Base-by-base conservation (phyloP, 208 protist species). In the Acanthamoeba quina region DNA sequence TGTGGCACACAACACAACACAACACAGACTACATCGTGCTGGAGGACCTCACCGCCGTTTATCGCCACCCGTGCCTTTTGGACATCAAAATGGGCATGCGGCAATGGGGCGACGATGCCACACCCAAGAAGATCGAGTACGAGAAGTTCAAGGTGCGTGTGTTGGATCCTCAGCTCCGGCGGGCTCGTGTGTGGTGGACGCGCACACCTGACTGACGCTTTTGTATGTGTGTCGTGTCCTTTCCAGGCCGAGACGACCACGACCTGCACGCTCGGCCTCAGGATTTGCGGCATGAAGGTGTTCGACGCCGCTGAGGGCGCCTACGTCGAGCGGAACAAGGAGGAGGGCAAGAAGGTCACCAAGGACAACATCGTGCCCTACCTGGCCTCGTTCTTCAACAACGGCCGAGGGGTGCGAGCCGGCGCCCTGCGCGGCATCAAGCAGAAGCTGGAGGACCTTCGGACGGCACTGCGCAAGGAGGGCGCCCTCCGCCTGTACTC, bases 1-100 rank as follows among this genome's bases (percentile, higher is more conserved):
- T 80, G 72, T 26, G 54, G 10, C 54, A n/a, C n/a, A n/a, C n/a
- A n/a, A 60, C 54, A 60, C 54, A 60, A 60, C 10, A 60, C 54
- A 60, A 68, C 37, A 29, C 82, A 90, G 82, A 62, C 15, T 90
- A 90, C 37, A 90, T 90, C 34, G 82, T 90, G 82, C 15, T 90
- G 5, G 82, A 90, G 56, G 58, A 90, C 54, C 58, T 90, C 19
- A 90, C 82, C 21, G 82, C 82, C n/a, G 10, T 15, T 6, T 90
- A 90, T 29, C 49, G 58, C n/a, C 54, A 68, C 56, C 82, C 82
- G 54, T 90, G 82, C 31, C 58, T 90, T 0, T 3, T 90, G 58
- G 82, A 90, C 56, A 70, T 90, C 58, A 90, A 90, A n/a, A 44
- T 90, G 82, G 82, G 82, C 58, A 24, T 70, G 17, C 26, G 58